Evolutionary conservation across 306 rosid genomes (phyloP), one percentile per base, ranked within the genome.

Genomic region (Neltuma alba): DNA sequence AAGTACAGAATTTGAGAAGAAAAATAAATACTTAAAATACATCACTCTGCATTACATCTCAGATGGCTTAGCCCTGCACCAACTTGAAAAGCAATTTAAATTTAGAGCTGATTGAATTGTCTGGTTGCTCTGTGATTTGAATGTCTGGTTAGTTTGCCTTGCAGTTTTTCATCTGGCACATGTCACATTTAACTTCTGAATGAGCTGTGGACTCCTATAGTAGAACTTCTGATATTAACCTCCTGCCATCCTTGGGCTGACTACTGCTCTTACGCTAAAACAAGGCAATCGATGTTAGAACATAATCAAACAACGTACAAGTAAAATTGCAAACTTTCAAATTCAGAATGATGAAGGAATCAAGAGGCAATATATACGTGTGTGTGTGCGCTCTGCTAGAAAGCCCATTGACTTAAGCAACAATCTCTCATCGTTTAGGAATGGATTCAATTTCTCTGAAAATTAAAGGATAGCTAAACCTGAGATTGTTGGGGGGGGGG

Each of bases 1-100:
- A 6, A 58, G 64, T 33, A 44, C 48, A 52, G 6, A 74, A 63
- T 21, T 47, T 47, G 61, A 47, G 31, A 18, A 57, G 5, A 82
- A 23, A 20, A 42, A 65, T 79, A 1, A 57, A 9, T 21, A 15
- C 37, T 23, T 7, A 25, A 2, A 1, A 58, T 37, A 30, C 44
- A 40, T 55, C 52, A 79, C 2, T 41, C 41, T 82, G 70, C 50
- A 67, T 71, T 79, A 37, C 81, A 76, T 68, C 63, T 54, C 74
- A 77, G 60, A 66, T 72, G 28, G 40, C 25, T 2, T 63, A 9
- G 36, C 20, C 30, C 54, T 57, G 3, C 30, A 14, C 31, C 16
- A 72, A 73, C 60, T 42, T 0, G 34, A 13, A 52, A 70, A 52
- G 6, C 8, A 12, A 12, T 73, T 58, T 64, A 40, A 9, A 13